Percentiles rank a stretch among this genome's conserved stretches.
These are phyloP conservation scores for Rhododendron vialii DNA, from an alignment of 148 eudicot genomes.

Conservation along the genomic window DNA sequence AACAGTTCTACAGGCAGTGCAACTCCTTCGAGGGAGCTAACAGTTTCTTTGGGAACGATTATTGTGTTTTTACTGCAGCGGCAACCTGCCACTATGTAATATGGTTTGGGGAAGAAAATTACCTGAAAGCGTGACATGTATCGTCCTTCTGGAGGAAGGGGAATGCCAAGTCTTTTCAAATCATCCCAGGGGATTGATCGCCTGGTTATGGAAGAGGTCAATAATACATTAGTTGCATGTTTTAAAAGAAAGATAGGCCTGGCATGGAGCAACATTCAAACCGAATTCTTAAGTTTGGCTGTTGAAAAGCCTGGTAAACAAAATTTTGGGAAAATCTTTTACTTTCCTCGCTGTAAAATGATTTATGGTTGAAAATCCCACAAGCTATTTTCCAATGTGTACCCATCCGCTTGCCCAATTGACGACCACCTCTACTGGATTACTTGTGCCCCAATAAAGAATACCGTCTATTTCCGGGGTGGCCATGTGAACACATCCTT, in stretches of 20 bases:
- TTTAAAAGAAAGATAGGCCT: neutral
- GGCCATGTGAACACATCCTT: no score
- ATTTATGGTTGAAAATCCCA: neutral
- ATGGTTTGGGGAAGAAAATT: neutral
- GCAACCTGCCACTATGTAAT: neutral
- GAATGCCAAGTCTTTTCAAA: conserved; percentile 80
- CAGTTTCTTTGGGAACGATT: neutral
- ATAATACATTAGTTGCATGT: neutral
- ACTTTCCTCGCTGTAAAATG: neutral
- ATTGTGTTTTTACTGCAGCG: neutral
- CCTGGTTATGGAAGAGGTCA: conserved; percentile 28
- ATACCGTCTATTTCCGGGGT: no score
- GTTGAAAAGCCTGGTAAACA: neutral
- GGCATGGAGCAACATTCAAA: neutral
- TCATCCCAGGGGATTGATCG: conserved; percentile 84
- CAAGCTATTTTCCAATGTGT: neutral
- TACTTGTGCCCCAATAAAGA: no score
- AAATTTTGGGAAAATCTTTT: neutral
- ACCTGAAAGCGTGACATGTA: conserved; percentile 91
- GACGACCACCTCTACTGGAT: neutral
- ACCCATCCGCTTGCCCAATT: neutral
- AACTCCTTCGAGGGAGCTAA: neutral
- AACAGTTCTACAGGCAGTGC: neutral
- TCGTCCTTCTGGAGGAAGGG: conserved; percentile 96
- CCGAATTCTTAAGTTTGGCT: neutral